phyloP scores from a whole-genome alignment of 2,329 filamentous ascomycete genomes.

The Domatiomyces globalis region DNA sequence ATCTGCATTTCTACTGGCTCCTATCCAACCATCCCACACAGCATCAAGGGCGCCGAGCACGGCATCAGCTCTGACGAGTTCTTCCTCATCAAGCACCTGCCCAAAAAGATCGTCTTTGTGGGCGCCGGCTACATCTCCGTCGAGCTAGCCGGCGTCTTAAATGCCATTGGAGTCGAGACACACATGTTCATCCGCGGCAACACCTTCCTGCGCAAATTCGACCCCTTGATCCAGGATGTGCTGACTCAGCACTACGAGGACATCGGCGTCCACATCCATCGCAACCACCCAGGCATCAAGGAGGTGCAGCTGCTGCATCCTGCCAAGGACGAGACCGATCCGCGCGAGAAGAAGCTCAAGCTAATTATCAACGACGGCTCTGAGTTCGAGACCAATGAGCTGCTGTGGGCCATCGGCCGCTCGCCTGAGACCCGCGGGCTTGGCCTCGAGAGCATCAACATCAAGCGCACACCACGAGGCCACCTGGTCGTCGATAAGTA shows the following conservation, averaged over 20 bases:
- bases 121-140: constrained; percentile 40
- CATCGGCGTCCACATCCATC: constrained; percentile 35
- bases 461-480: constrained; percentile 28
- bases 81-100: constrained; percentile 37
- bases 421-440: constrained; percentile 32
- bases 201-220: constrained; percentile 37
- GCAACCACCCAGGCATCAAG: constrained; percentile 33
- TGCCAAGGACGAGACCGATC: constrained; percentile 29
- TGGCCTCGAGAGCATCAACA: constrained; percentile 27
- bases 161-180: constrained; percentile 35
- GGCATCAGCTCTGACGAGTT: constrained; percentile 40
- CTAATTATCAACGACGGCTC: constrained; percentile 30
- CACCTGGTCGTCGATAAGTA: constrained; percentile 36
- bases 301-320: constrained; percentile 30
- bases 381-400: constrained; percentile 34
- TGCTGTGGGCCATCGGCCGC: constrained; percentile 38
- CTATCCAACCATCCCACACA: constrained; percentile 30
- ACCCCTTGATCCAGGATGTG: constrained; percentile 39
- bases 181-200: constrained; percentile 38
- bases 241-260: constrained; percentile 39
- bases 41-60: constrained; percentile 33
- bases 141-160: constrained; percentile 37
- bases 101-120: constrained; percentile 36
- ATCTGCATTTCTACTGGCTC: constrained; percentile 37
- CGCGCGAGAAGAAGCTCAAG: constrained; percentile 33